Conservation (phyloP, 805 yeast genomes). For the Yarrowia sp. region DNA sequence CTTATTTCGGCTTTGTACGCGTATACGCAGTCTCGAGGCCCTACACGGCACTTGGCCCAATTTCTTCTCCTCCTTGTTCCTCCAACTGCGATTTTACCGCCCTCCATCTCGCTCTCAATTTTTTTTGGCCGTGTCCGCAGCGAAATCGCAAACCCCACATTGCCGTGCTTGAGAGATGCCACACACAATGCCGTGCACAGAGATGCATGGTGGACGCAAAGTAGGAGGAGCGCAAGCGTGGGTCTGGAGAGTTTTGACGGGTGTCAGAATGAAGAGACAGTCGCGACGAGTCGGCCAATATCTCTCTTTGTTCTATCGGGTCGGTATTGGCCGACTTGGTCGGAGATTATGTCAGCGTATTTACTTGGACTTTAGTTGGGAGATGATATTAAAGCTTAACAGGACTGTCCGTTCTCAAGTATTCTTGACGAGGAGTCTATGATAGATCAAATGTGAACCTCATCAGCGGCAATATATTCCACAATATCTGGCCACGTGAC, state of each 20-base stretch:
- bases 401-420: not conserved
- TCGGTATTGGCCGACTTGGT: not conserved
- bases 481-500: not conserved
- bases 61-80: not conserved
- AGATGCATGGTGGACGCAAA: not conserved
- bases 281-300: not conserved
- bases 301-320: not conserved
- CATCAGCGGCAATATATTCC: not conserved
- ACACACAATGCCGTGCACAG: conserved; percentile 26
- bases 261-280: not conserved
- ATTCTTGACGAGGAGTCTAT: too few relatives aligned
- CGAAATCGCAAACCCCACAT: conserved; percentile 35
- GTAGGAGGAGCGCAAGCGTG: not conserved
- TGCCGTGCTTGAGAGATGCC: conserved; percentile 25
- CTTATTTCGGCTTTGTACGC: not conserved
- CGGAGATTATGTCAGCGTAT: not conserved
- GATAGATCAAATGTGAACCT: not conserved
- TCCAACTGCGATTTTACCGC: too few relatives aligned
- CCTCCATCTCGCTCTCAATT: not conserved
- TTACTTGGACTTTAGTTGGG: conserved; percentile 7
- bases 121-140: conserved; percentile 23
- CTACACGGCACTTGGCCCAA: not conserved
- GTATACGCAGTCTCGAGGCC: not conserved
- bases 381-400: not conserved
- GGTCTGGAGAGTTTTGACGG: not conserved